Conservation (phyloP, 768 basidiomycete species). For the Megacollybia marginata region DNA sequence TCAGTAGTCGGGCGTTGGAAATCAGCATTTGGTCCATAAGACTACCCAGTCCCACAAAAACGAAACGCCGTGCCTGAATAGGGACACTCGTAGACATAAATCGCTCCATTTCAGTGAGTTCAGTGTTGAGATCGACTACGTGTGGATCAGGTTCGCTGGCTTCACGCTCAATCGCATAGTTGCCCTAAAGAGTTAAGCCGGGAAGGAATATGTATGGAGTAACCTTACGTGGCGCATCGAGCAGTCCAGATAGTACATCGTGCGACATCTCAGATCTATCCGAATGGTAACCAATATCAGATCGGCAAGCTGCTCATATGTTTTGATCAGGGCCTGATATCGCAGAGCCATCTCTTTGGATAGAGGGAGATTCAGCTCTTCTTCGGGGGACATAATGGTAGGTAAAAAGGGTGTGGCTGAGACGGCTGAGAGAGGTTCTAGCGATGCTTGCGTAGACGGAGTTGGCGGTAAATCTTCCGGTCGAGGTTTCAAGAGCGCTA, state of each 20-base stretch:
- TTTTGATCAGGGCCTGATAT: constrained; percentile 84
- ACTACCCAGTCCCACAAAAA: constrained; percentile 79
- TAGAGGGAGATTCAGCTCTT: constrained; percentile 63
- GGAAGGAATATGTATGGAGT: constrained; percentile 3
- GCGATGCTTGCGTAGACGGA: constrained; percentile 39
- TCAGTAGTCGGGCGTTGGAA: constrained; percentile 62
- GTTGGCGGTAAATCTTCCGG: constrained; percentile 46
- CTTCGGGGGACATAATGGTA: constrained; percentile 27
- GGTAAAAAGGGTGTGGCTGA: constrained; percentile 39
- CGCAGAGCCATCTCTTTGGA: constrained; percentile 91
- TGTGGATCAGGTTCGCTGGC: constrained; percentile 89
- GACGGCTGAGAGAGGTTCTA: constrained; percentile 44
- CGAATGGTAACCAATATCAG: constrained; percentile 84
- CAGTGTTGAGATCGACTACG: constrained; percentile 76
- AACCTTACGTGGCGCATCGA: constrained; percentile 65
- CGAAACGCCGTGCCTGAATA: constrained; percentile 58
- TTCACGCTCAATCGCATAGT: constrained; percentile 76
- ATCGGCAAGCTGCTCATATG: constrained; percentile 84
- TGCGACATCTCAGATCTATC: constrained; percentile 80
- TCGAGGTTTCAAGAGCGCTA: constrained; percentile 58
- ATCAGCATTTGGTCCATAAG: constrained; percentile 84
- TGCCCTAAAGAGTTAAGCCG: constrained; percentile 47
- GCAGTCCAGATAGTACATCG: constrained; percentile 72
- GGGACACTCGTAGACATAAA: constrained; percentile 56
- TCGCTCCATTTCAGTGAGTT: constrained; percentile 73